Evolutionary conservation across 495 filamentous ascomycete genomes (phyloP).

Genomic region (Daldinia loculata): DNA sequence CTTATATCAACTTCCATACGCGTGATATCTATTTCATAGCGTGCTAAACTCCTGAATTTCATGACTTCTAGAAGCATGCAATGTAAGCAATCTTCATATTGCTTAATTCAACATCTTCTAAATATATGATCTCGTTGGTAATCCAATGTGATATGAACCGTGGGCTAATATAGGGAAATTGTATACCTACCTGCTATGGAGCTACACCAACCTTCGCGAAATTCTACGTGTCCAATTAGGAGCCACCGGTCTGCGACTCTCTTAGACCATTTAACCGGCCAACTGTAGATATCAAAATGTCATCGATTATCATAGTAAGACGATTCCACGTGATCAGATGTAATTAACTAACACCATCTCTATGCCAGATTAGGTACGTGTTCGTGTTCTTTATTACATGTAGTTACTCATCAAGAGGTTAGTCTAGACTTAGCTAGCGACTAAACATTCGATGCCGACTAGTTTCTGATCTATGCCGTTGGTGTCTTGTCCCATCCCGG

Average conservation of each 20-base stretch:
- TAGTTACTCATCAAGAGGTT: conserved; percentile 13
- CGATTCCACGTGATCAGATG: not conserved
- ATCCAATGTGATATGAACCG: not conserved
- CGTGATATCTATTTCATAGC: no score
- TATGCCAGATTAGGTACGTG: not conserved
- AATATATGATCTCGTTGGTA: not conserved
- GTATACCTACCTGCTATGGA: not conserved
- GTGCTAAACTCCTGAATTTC: no score
- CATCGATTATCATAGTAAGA: not conserved
- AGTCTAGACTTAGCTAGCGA: conserved; percentile 26
- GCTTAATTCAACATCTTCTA: not conserved
- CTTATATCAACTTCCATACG: no score
- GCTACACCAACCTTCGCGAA: not conserved
- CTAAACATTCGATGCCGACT: conserved; percentile 3
- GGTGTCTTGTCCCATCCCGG: not conserved
- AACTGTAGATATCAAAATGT: not conserved
- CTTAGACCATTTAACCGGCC: not conserved
- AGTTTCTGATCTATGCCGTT: not conserved
- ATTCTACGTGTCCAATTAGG: not conserved
- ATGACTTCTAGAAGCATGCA: not conserved
- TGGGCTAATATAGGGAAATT: not conserved
- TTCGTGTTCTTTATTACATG: not conserved
- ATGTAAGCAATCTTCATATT: not conserved
- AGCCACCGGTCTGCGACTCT: not conserved
- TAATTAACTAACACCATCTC: not conserved